Evolutionary conservation across 2,329 filamentous ascomycete genomes (phyloP).

Genomic region (Myotisia sp.): DNA sequence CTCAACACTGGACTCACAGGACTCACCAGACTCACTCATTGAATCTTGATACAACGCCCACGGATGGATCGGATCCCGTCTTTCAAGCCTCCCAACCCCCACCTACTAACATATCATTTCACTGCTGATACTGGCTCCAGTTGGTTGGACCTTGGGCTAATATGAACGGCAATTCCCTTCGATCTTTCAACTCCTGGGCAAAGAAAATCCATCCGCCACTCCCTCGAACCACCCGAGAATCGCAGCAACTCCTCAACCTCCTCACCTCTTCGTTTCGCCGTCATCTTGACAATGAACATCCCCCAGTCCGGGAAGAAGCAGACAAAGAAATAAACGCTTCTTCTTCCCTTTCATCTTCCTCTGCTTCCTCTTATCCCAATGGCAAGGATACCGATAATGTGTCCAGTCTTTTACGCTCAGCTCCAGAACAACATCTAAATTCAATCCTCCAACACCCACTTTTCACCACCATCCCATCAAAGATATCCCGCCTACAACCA

Average conservation of each 20-base stretch:
- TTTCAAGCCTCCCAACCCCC: conserved; percentile 9
- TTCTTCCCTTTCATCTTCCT: too few species aligned
- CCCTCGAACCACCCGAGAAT: conserved; percentile 43
- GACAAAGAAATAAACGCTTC: conserved; percentile 13
- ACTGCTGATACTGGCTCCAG: too few species aligned
- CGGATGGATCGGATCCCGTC: too few species aligned
- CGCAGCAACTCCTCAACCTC: conserved; percentile 43
- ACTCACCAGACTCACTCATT: too few species aligned
- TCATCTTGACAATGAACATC: conserved; percentile 47
- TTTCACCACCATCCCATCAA: conserved; percentile 25
- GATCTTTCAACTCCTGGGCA: conserved; percentile 35
- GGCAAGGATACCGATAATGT: conserved; percentile 10
- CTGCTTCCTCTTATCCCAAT: too few species aligned
- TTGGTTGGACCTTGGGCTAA: too few species aligned
- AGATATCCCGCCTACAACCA: conserved; percentile 8
- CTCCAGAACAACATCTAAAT: conserved; percentile 26
- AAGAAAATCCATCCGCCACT: conserved; percentile 40
- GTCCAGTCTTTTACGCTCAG: background rate
- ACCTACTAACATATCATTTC: too few species aligned
- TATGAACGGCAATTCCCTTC: too few species aligned
- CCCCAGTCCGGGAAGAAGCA: conserved; percentile 18
- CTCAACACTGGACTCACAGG: too few species aligned
- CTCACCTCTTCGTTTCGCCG: conserved; percentile 50
- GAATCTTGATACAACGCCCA: too few species aligned
- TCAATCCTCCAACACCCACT: conserved; percentile 29